These are phyloP conservation scores for Globisporangium carolinianum DNA, from an alignment of 352 stramenopile genomes.

Conservation along the genomic window DNA sequence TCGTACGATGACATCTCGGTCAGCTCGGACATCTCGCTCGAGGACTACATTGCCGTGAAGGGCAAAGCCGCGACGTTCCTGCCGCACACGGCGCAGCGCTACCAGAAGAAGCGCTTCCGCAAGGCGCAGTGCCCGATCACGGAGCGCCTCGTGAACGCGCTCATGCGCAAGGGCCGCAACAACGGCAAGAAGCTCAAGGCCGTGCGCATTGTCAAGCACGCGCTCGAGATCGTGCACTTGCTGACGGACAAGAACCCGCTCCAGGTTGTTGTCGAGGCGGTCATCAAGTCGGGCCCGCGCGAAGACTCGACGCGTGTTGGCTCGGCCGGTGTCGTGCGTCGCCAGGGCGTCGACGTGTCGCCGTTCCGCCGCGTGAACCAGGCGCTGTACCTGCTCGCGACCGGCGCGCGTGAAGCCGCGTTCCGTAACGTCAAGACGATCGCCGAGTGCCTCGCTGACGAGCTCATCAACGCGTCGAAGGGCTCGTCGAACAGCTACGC, in stretches of 20 bases:
- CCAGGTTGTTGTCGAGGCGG: conserved; percentile 92
- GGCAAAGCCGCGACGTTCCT: conserved; percentile 98
- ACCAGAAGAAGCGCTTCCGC: conserved; percentile 99
- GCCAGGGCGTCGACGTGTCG: conserved; percentile 99
- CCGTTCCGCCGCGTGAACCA: conserved; percentile 99
- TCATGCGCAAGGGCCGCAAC: conserved; percentile 99
- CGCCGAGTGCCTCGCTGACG: conserved; percentile 98
- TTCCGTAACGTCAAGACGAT: conserved; percentile 99
- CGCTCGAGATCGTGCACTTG: conserved; percentile 99
- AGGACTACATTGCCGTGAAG: conserved; percentile 99
- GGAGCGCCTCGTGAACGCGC: conserved; percentile 94
- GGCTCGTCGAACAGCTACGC: conserved; percentile 99
- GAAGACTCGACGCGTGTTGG: conserved; percentile 99
- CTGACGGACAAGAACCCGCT: conserved; percentile 99
- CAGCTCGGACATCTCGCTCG: conserved; percentile 95
- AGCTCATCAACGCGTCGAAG: conserved; percentile 99
- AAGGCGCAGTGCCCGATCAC: conserved; percentile 99
- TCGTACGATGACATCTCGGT: conserved; percentile 99
- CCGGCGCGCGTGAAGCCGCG: conserved; percentile 94
- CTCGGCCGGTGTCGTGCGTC: conserved; percentile 98
- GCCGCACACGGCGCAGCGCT: conserved; percentile 98
- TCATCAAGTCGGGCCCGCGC: conserved; percentile 94
- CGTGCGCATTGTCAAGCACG: conserved; percentile 97
- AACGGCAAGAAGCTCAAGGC: conserved; percentile 99
- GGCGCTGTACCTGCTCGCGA: conserved; percentile 98